Conservation (phyloP, 352 stramenopile species). For the Phytopythium cucurbitacearum region DNA sequence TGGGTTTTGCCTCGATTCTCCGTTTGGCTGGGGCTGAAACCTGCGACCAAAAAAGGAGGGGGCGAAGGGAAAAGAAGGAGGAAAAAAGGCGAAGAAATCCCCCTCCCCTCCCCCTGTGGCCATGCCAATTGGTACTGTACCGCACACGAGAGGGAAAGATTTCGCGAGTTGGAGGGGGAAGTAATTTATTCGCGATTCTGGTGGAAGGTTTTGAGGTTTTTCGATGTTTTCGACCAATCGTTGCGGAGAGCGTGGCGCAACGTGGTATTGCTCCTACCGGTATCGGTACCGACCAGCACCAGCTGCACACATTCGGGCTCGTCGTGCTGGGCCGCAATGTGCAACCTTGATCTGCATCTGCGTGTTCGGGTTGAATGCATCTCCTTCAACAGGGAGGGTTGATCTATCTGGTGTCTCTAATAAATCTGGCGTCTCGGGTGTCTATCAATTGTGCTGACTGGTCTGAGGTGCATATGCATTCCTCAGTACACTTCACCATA, state of each 20-base stretch:
- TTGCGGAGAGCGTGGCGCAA: conserved; percentile 4
- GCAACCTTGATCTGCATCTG: not conserved
- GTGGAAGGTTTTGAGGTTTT: conserved; percentile 1
- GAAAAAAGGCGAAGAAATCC: too few species aligned
- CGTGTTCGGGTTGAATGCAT: not conserved
- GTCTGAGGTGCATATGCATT: too few species aligned
- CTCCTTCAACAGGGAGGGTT: not conserved
- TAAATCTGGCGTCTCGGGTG: too few species aligned
- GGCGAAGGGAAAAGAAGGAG: too few species aligned
- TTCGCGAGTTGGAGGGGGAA: not conserved
- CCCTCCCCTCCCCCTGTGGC: too few species aligned
- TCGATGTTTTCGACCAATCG: conserved; percentile 4
- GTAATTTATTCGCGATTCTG: too few species aligned
- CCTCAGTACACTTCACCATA: too few species aligned
- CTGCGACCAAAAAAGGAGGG: too few species aligned
- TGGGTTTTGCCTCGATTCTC: conserved; percentile 15
- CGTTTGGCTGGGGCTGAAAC: conserved; percentile 8
- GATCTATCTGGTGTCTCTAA: too few species aligned
- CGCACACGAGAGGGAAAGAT: not conserved
- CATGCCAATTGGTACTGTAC: too few species aligned
- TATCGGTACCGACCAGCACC: conserved; percentile 1
- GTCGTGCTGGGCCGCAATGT: not conserved
- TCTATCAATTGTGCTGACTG: too few species aligned
- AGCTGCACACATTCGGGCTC: not conserved
- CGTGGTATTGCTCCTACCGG: not conserved